Conservation (phyloP, 2,329 filamentous ascomycete species). For the Colletotrichum kahawae region DNA sequence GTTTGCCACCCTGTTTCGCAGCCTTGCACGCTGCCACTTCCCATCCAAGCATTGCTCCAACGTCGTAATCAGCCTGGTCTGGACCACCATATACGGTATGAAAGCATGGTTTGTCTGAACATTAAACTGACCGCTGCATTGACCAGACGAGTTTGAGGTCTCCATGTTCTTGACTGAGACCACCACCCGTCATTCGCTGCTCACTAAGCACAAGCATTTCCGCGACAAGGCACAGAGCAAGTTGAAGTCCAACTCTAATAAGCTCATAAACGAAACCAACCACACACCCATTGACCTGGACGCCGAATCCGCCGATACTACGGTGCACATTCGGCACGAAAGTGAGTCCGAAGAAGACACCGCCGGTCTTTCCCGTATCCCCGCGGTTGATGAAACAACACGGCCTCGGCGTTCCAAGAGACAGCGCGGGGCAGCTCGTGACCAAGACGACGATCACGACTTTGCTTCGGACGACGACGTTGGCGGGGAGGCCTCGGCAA, state of each 20-base stretch:
- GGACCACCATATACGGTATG: background rate
- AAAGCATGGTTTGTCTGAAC: background rate
- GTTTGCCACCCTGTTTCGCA: conserved; percentile 49
- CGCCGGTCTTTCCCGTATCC: conserved; percentile 60
- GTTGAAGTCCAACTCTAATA: conserved; percentile 66
- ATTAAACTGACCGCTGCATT: background rate
- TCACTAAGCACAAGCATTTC: conserved; percentile 85
- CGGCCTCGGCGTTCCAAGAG: conserved; percentile 25
- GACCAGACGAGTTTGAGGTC: conserved; percentile 89
- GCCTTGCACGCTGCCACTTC: background rate
- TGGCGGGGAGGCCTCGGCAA: conserved; percentile 33
- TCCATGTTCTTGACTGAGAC: conserved; percentile 92
- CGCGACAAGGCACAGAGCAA: conserved; percentile 58
- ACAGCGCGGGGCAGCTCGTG: conserved; percentile 31
- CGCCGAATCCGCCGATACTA: conserved; percentile 33
- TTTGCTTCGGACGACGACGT: conserved; percentile 32
- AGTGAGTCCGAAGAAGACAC: conserved; percentile 64
- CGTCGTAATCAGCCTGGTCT: conserved; percentile 8
- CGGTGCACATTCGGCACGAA: conserved; percentile 56
- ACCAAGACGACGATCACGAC: conserved; percentile 34
- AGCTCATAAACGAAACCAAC: conserved; percentile 61
- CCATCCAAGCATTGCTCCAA: background rate
- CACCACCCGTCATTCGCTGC: conserved; percentile 81
- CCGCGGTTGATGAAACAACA: conserved; percentile 38
- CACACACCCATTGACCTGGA: conserved; percentile 61